phyloP scores from a whole-genome alignment of 78 protist species.

The Speleostelium caveatum region DNA sequence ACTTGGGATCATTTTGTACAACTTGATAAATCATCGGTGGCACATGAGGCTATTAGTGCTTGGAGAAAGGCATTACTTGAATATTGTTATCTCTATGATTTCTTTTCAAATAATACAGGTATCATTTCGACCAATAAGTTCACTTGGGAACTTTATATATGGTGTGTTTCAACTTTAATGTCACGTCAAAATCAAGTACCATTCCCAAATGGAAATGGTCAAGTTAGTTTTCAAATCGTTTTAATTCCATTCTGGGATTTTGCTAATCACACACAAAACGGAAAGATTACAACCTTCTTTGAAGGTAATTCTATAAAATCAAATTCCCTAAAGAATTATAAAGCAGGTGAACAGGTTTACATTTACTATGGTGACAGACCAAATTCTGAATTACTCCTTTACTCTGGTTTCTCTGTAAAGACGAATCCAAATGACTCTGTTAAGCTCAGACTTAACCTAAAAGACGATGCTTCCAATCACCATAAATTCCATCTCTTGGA shows the following conservation, averaged over 20 bases:
- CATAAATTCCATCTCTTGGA: slow-evolving; percentile 63
- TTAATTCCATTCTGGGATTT: slow-evolving; percentile 84
- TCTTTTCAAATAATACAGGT: slow-evolving; percentile 23
- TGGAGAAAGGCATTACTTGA: slow-evolving; percentile 31
- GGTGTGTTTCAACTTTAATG: slow-evolving; percentile 69
- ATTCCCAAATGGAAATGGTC: not conserved
- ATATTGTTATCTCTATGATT: slow-evolving; percentile 37
- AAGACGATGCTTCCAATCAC: not conserved
- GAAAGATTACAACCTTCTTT: slow-evolving; percentile 58
- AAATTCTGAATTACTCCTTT: slow-evolving; percentile 38
- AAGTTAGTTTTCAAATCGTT: slow-evolving; percentile 6
- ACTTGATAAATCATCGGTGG: slow-evolving; percentile 11
- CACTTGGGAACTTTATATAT: slow-evolving; percentile 54
- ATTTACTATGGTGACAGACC: slow-evolving; percentile 72
- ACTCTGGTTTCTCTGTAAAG: slow-evolving; percentile 33
- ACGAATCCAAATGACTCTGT: slow-evolving; percentile 7
- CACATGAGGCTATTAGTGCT: slow-evolving; percentile 5
- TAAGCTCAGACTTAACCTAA: not conserved
- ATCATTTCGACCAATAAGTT: slow-evolving; percentile 24
- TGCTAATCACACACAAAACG: slow-evolving; percentile 28
- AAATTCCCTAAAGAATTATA: slow-evolving; percentile 21
- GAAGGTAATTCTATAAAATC: slow-evolving; percentile 2
- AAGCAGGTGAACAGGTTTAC: slow-evolving; percentile 68
- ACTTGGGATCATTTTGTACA: slow-evolving; percentile 8
- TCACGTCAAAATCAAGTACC: slow-evolving; percentile 65